Evolutionary conservation across 306 rosid genomes (phyloP), one percentile per base, ranked within the genome.

Genomic region (Urtica urens): DNA sequence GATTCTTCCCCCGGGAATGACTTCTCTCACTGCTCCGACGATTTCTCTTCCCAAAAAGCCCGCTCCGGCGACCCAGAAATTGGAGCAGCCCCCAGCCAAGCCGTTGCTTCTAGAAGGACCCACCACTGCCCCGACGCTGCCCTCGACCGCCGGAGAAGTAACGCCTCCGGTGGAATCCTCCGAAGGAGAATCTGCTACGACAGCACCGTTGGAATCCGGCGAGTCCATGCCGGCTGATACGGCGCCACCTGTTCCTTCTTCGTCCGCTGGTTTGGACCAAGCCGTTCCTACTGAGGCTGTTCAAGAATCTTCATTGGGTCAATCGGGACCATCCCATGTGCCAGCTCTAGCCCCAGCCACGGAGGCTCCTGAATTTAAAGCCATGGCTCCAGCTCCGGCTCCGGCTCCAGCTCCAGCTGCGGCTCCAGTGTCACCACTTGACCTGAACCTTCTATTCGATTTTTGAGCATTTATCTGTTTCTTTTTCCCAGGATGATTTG

Each of bases 1-100:
- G 72, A 85, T 85, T 64, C 69, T 92, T 63, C 99, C 99, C 63
- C 99, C 94, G 0, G 99, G 96, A 42, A 82, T 92, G 94, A 21
- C 67, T 22, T 77, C 99, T 55, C 78, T 85, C 20, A 58, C 84
- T 45, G 78, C 64, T 59, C 75, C 99, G 41, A n/a, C n/a, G n/a
- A 71, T 82, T 22, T 57, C 93, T 25, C 52, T 73, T 43, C 81
- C 74, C 67, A 92, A 92, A 66, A 86, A 82, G 74, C 83, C 77
- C 19, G 65, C 60, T 65, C 63, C 80, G 46, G 67, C 76, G 38
- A 57, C 72, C 12, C 94, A 73, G 72, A 72, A 60, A 60, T 48
- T 76, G 38, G 76, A 48, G 60, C 92, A 60, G 50, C 79, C 67
- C 59, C 76, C 83, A 3, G 82, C 57, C 50, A 79, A 85, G 79